These are phyloP conservation scores for Trypanosoma caninum DNA, from an alignment of 208 protist species.

Conservation along the genomic window DNA sequence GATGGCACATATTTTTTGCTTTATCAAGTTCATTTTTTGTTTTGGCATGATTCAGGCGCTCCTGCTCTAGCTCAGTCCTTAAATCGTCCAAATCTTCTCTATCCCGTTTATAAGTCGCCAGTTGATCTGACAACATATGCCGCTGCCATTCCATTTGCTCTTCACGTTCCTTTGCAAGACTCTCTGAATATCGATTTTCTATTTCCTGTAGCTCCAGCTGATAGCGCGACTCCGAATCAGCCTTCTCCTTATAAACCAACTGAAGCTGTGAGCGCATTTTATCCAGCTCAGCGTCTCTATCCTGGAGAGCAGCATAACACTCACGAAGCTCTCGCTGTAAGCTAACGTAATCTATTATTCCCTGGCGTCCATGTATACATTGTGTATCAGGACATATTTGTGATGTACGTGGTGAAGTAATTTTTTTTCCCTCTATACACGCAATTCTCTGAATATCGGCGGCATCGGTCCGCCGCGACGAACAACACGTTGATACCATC, in stretches of 20 bases:
- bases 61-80: conserved; percentile 12
- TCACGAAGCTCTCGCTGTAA: conserved; percentile 58
- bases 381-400: conserved; percentile 24
- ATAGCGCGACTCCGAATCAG: conserved; percentile 9
- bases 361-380: conserved; percentile 69
- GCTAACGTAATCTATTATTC: conserved; percentile 63
- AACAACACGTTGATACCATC: neutral
- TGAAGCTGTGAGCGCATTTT: conserved; percentile 14
- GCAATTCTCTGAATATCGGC: neutral
- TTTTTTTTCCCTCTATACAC: neutral
- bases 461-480: neutral
- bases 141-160: conserved; percentile 8
- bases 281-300: conserved; percentile 27
- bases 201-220: conserved; percentile 14
- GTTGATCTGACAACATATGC: conserved; percentile 8
- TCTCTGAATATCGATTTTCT: conserved; percentile 7
- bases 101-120: neutral
- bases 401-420: neutral
- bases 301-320: conserved; percentile 43
- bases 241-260: conserved; percentile 9
- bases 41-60: conserved; percentile 10
- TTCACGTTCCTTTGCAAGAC: conserved; percentile 2
- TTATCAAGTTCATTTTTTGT: conserved; percentile 10
- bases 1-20: conserved; percentile 6
- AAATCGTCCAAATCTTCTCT: conserved; percentile 11